phyloP scores from a whole-genome alignment of 2,329 filamentous ascomycete genomes.

The Intubia oerlemansii region DNA sequence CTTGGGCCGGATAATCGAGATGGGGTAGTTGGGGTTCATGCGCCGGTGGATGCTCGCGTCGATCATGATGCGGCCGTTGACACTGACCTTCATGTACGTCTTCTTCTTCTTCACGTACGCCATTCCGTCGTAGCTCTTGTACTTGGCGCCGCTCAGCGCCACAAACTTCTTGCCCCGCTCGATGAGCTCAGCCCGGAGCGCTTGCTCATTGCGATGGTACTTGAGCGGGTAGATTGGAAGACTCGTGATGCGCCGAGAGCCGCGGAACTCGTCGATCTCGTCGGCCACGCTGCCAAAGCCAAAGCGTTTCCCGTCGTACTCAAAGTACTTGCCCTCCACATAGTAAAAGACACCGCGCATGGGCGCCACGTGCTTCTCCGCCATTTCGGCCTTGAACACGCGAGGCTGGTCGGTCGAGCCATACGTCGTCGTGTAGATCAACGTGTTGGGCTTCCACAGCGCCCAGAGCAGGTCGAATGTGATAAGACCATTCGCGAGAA shows the following conservation, averaged over 20 bases:
- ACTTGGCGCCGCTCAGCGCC: constrained; percentile 59
- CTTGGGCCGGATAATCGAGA: constrained; percentile 53
- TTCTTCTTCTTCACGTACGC: constrained; percentile 71
- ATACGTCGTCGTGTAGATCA: constrained; percentile 60
- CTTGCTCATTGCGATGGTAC: constrained; percentile 54
- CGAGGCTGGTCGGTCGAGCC: constrained; percentile 55
- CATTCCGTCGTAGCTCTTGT: constrained; percentile 64
- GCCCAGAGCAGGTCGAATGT: constrained; percentile 82
- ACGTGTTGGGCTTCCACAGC: constrained; percentile 67
- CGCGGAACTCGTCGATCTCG: constrained; percentile 57
- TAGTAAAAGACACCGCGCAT: constrained; percentile 56
- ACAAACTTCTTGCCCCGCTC: constrained; percentile 74
- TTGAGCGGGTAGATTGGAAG: constrained; percentile 56
- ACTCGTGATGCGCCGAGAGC: constrained; percentile 62
- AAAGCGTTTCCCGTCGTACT: constrained; percentile 75
- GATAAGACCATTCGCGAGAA: constrained; percentile 64
- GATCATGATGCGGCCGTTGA: constrained; percentile 75
- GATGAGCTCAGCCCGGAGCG: constrained; percentile 44
- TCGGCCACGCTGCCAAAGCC: constrained; percentile 51
- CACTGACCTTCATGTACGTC: constrained; percentile 54
- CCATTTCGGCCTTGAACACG: constrained; percentile 62
- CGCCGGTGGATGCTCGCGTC: constrained; percentile 65
- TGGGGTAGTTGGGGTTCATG: constrained; percentile 68
- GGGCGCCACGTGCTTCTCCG: constrained; percentile 46
- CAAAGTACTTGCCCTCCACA: constrained; percentile 61